Evolutionary conservation across 306 rosid genomes (phyloP), one percentile per base, ranked within the genome.

Genomic region (Quercus gilva): DNA sequence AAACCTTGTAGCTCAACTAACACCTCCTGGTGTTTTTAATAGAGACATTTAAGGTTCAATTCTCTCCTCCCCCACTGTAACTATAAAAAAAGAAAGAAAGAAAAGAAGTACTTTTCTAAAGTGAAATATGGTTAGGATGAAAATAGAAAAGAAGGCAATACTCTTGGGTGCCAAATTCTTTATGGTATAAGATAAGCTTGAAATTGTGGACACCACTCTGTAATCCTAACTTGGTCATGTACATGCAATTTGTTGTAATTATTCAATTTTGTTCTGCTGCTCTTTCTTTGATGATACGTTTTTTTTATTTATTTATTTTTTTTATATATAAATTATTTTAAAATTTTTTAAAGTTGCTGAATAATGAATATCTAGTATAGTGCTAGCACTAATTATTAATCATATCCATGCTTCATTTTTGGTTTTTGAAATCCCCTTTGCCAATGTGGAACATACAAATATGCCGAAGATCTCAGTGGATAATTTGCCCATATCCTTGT

Each of bases 221-320:
- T 33, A 35, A 1, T 35, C 43, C 51, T 37, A 37, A 49, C 35
- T 5, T 29, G 76, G 31, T 78, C 59, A 23, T 17, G 63, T 78
- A 41, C 61, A 69, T 43, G 33, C 17, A 23, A n/a, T 49, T 77
- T 20, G 45, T 26, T 78, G 81, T 77, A 76, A 33, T 67, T 67
- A 67, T 8, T 82, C 68, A n/a, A 56, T 37, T 82, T 55, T 80
- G 80, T 80, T 74, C 55, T 61, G 18, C 18, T 49, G 23, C 5
- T 64, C 23, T 15, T 25, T 61, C 65, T 56, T 12, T 37, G 11
- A 45, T 45, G 4, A 43, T 20, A 37, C 41, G 7, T 10, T 37
- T 37, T 35, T 6, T 5, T 5, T 33, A 5, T 31, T 4, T 37
- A 9, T 8, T 0, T 1, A 49, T 53, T 23, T 23, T 23, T 23